A percentile compares a stretch with the other conserved stretches of the same genome.
Conservation (phyloP, 2,329 filamentous ascomycete genomes). For the Leptographium wingfieldii region DNA sequence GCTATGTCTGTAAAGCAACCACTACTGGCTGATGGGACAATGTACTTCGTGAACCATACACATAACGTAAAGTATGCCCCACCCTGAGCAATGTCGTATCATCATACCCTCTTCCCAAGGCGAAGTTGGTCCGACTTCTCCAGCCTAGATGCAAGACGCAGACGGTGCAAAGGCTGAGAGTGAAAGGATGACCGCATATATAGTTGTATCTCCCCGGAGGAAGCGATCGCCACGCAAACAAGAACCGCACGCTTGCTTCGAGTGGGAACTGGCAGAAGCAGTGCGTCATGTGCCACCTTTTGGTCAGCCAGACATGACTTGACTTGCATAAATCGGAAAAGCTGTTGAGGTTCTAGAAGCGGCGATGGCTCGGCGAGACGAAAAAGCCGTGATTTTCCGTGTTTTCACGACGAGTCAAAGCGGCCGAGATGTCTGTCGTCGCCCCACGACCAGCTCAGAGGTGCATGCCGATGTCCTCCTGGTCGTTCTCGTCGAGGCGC, state of each 20-base stretch:
- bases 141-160: no score
- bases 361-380: not conserved
- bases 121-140: not conserved
- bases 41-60: no score
- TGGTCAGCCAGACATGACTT: not conserved
- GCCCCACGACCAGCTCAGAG: not conserved
- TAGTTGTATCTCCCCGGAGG: not conserved
- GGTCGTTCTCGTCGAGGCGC: slow-evolving; percentile 21
- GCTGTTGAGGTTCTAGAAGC: not conserved
- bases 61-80: not conserved
- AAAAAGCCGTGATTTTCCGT: not conserved
- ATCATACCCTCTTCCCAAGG: not conserved
- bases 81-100: not conserved
- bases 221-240: not conserved
- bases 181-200: no score
- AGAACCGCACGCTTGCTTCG: not conserved
- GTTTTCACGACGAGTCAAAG: not conserved
- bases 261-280: no score
- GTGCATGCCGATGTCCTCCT: not conserved
- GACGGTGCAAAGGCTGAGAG: no score
- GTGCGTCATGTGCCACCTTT: no score
- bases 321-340: not conserved
- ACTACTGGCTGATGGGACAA: no score
- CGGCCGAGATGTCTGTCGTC: no score
- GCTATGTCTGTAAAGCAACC: no score